phyloP scores from a whole-genome alignment of 1,139 yeast species.

The Suhomyces anneliseae region DNA sequence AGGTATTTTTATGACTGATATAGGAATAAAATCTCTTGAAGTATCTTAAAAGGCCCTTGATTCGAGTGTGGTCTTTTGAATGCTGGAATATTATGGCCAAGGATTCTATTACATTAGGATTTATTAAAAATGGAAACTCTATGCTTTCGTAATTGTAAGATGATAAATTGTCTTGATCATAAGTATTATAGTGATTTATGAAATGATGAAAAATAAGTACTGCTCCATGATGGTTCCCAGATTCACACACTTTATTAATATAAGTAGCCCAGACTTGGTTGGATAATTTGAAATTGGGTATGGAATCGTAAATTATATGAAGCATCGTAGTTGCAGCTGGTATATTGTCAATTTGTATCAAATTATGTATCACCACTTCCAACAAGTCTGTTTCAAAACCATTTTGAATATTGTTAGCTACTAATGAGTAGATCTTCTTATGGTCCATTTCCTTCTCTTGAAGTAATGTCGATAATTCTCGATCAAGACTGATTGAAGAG shows the following conservation, averaged over 20 bases:
- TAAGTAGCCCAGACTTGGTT: conserved; percentile 40
- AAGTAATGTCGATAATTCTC: not conserved
- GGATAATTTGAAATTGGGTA: conserved; percentile 23
- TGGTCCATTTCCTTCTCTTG: conserved; percentile 1
- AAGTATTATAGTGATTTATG: conserved; percentile 26
- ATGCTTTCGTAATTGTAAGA: conserved; percentile 19
- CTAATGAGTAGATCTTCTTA: conserved; percentile 8
- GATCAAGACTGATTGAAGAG: not conserved
- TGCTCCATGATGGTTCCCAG: conserved; percentile 34
- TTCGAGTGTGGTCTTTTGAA: conserved; percentile 26
- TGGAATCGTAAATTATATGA: conserved; percentile 18
- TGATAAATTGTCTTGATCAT: conserved; percentile 19
- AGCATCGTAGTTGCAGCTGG: conserved; percentile 25
- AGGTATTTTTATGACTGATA: conserved; percentile 28
- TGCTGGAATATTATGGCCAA: conserved; percentile 31
- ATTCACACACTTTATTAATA: conserved; percentile 26
- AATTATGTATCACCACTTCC: conserved; percentile 23
- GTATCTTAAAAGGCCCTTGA: conserved; percentile 34
- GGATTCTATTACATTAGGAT: conserved; percentile 25
- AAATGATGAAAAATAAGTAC: conserved; percentile 38
- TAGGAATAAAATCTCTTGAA: conserved; percentile 43
- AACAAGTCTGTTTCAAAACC: conserved; percentile 13
- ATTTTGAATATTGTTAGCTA: conserved; percentile 6
- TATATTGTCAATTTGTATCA: conserved; percentile 18
- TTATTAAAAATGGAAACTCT: conserved; percentile 33